phyloP scores from a whole-genome alignment of 2,329 filamentous ascomycete genomes.

The Alternaria sp. region DNA sequence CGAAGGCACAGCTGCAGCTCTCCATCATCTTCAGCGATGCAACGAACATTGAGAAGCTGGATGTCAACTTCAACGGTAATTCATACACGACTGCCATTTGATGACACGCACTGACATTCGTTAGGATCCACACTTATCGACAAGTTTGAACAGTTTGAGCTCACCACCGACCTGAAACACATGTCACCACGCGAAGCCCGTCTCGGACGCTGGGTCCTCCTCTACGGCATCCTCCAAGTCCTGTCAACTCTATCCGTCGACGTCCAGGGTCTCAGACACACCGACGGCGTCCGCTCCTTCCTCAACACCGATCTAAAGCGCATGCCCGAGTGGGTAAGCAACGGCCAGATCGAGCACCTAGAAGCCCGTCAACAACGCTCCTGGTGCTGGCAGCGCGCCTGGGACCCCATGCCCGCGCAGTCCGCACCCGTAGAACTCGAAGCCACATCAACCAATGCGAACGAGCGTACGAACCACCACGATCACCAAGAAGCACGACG shows the following conservation, averaged over 20 bases:
- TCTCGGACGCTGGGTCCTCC: conserved; percentile 52
- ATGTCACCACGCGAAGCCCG: conserved; percentile 50
- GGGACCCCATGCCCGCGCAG: conserved; percentile 30
- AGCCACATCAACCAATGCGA: conserved; percentile 12
- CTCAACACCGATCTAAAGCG: conserved; percentile 48
- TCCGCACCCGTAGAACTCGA: conserved; percentile 42
- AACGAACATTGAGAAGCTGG: conserved; percentile 49
- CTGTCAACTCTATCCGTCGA: conserved; percentile 52
- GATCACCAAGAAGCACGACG: neutral
- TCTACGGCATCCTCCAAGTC: conserved; percentile 52
- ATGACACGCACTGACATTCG: conserved; percentile 6
- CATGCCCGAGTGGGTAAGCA: conserved; percentile 47
- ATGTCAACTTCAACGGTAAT: conserved; percentile 45
- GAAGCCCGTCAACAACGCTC: conserved; percentile 41
- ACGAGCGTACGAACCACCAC: neutral
- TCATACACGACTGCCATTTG: neutral
- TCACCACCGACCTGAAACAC: conserved; percentile 40
- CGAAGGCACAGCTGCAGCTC: conserved; percentile 49
- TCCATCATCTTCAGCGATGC: conserved; percentile 50
- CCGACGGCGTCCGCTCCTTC: conserved; percentile 48
- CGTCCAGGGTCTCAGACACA: conserved; percentile 46
- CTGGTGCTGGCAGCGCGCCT: conserved; percentile 47
- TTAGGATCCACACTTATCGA: conserved; percentile 50
- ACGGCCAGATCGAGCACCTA: conserved; percentile 30
- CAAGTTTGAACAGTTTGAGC: conserved; percentile 51